Evolutionary conservation across 1,139 yeast species (phyloP), one percentile per base, ranked within the genome.

Genomic region (Geotrichum cucujoidarum): DNA sequence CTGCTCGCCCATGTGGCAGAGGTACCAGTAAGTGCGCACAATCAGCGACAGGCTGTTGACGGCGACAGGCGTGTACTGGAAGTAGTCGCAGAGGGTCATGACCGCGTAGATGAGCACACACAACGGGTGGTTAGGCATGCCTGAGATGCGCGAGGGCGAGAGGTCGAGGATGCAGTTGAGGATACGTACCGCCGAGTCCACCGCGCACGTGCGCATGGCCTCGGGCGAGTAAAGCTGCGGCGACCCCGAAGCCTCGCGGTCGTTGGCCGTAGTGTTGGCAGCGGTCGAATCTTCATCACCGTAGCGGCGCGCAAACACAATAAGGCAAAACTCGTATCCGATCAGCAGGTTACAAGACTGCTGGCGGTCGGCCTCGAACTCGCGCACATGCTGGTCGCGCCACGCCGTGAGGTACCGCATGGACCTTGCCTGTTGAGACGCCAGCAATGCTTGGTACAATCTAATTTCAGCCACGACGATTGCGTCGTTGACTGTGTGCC

Each of bases 71-170:
- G 46, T 65, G 63, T 17, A 75, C 60, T 33, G 36, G 52, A 67
- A 70, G 45, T 76, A 76, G 13, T 37, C 31, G 56, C 76, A 74
- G 20, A 77, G 60, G 0, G 77, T 72, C 43, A 76, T 57, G 56
- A 78, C 75, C 0, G 78, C 73, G 56, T 75, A 77, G 6, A 76
- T 75, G 25, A 77, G 66, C 51, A 76, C 76, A 53, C 74, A 70
- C 45, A 76, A 60, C 3, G 77, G 70, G 45, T 72, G 70, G 2
- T 70, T 68, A 1, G 82, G 81, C 25, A 79, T 72, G 1, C 80
- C 80, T 54, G 71, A 72, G 1, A 77, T 71, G 24, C 73, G 58
- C 1, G 71, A 62, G 2, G 73, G 65, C 1, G 76, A 71, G 14
- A 76, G 58, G 22, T 66, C 60, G n/a, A 76, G 57, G 51, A 76